phyloP scores from a whole-genome alignment of 768 basidiomycete genomes.

The Lyophyllum decastes region DNA sequence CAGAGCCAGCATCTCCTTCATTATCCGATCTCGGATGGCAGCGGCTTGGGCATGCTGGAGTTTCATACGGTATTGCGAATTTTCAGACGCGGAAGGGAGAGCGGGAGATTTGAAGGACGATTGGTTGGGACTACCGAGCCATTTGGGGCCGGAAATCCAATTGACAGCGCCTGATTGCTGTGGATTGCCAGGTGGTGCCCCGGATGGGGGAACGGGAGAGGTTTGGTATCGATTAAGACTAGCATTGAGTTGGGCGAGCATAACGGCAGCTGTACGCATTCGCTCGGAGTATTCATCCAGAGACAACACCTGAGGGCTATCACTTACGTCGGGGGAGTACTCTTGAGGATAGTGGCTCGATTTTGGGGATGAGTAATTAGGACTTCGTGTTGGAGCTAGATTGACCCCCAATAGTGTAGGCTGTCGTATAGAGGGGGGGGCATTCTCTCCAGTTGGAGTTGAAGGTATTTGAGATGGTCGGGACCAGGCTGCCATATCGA shows the following conservation, averaged over 20 bases:
- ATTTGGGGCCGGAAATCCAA: slow-evolving; percentile 59
- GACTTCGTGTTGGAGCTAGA: slow-evolving; percentile 4
- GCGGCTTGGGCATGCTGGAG: slow-evolving; percentile 83
- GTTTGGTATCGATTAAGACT: slow-evolving; percentile 63
- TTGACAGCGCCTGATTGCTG: slow-evolving; percentile 26
- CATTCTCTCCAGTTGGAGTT: slow-evolving; percentile 25
- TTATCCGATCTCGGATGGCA: slow-evolving; percentile 91
- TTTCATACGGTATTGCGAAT: slow-evolving; percentile 56
- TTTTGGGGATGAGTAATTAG: slow-evolving; percentile 2
- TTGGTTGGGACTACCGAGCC: slow-evolving; percentile 36
- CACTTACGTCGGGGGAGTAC: slow-evolving; percentile 14
- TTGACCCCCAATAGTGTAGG: slow-evolving; percentile 7
- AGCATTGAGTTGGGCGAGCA: slow-evolving; percentile 95
- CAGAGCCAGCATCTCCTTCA: slow-evolving; percentile 96
- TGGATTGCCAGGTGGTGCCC: not conserved
- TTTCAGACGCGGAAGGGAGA: slow-evolving; percentile 26
- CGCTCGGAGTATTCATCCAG: slow-evolving; percentile 98
- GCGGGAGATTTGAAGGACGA: slow-evolving; percentile 11
- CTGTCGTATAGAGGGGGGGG: slow-evolving; percentile 15
- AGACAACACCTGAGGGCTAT: slow-evolving; percentile 50
- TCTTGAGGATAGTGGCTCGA: slow-evolving; percentile 13
- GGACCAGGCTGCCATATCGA: slow-evolving; percentile 87
- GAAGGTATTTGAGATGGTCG: slow-evolving; percentile 50
- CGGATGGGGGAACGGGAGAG: slow-evolving; percentile 17
- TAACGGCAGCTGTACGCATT: slow-evolving; percentile 97